A percentile compares a stretch with the other conserved stretches of the same genome.
phyloP scores from a whole-genome alignment of 441 rosid genomes.

The Pelargonium australe region DNA sequence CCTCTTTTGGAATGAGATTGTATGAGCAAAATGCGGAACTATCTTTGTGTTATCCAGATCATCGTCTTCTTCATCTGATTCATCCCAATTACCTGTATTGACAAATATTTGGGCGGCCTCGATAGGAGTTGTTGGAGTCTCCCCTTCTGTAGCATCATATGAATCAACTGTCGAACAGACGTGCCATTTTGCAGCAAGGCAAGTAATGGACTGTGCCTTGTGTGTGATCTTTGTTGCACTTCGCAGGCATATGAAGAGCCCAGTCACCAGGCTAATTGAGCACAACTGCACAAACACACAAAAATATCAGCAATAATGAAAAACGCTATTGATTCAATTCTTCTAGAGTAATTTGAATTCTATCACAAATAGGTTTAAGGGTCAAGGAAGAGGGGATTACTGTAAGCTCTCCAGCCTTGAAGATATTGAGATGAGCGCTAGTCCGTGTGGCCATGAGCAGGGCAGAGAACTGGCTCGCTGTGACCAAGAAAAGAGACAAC shows the following conservation, averaged over 20 bases:
- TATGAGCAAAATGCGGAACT: slow-evolving; percentile 53
- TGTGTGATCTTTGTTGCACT: slow-evolving; percentile 89
- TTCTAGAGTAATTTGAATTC: background rate
- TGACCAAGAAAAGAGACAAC: slow-evolving; percentile 51
- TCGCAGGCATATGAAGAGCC: slow-evolving; percentile 77
- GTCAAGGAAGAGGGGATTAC: slow-evolving; percentile 29
- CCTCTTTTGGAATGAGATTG: slow-evolving; percentile 76
- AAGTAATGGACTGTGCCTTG: slow-evolving; percentile 66
- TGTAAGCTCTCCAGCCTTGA: slow-evolving; percentile 73
- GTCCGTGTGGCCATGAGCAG: slow-evolving; percentile 56
- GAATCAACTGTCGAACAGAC: slow-evolving; percentile 74
- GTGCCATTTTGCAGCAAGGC: slow-evolving; percentile 90
- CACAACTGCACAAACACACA: slow-evolving; percentile 52
- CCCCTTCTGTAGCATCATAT: slow-evolving; percentile 57
- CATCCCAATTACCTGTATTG: slow-evolving; percentile 31
- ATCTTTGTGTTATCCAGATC: slow-evolving; percentile 52
- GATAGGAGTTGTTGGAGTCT: slow-evolving; percentile 42
- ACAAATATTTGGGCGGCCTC: slow-evolving; percentile 23
- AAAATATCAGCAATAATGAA: too few relatives aligned
- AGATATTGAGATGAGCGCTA: slow-evolving; percentile 49
- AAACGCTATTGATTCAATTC: too few relatives aligned
- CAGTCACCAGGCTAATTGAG: slow-evolving; percentile 70
- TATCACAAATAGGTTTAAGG: background rate
- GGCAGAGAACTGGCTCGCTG: slow-evolving; percentile 65
- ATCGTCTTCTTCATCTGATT: slow-evolving; percentile 58